Evolutionary conservation across 2,329 filamentous ascomycete species (phyloP), one percentile per base, ranked within the genome.

Genomic region (Gnomoniopsis sp.): DNA sequence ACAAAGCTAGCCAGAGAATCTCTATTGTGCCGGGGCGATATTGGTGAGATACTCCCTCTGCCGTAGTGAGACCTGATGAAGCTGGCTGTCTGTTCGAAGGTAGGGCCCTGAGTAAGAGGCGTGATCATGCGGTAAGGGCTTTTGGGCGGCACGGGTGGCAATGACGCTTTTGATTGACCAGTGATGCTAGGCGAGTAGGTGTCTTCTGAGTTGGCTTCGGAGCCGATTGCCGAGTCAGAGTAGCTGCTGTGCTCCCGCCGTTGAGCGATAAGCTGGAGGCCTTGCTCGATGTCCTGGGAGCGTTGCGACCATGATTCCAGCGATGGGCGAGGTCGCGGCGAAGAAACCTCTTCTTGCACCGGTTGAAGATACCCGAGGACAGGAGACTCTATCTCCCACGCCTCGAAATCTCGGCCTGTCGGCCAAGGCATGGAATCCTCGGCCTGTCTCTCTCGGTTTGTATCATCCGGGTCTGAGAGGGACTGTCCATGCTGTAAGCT

Each of bases 381-480:
- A 43, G 46, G 12, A 3, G 53, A 49, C 17, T 44, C 36, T 49
- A 26, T 8, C 8, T 19, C 15, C 14, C 21, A 11, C 23, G 23
- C 15, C 14, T 53, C 55, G 17, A 10, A 10, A 21, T 58, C 56
- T 3, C 21, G 38, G 4, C 38, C 36, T 23, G 36, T 15, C 6
- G 48, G 46, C 44, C 55, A 55, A 17, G 52, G 57, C 41, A 59
- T 30, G 6, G 57, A 19, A 22, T 46, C 30, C 48, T 49, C 10
- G 23, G 43, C 44, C 22, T 51, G 57, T 7, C 19, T 19, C 14
- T 51, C 41, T 11, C 17, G 10, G 3, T 53, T 41, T 10, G 19
- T 34, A 19, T 47, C 58, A 2, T 49, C 43, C n/a, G 49, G 53
- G 11, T 52, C 48, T 15, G 53, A 48, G 47, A 57, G 26, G 17